Percentiles rank a stretch among this genome's conserved stretches.
These are phyloP conservation scores for Penicillium sp. DNA, from an alignment of 2,329 filamentous ascomycete species.

Conservation along the genomic window DNA sequence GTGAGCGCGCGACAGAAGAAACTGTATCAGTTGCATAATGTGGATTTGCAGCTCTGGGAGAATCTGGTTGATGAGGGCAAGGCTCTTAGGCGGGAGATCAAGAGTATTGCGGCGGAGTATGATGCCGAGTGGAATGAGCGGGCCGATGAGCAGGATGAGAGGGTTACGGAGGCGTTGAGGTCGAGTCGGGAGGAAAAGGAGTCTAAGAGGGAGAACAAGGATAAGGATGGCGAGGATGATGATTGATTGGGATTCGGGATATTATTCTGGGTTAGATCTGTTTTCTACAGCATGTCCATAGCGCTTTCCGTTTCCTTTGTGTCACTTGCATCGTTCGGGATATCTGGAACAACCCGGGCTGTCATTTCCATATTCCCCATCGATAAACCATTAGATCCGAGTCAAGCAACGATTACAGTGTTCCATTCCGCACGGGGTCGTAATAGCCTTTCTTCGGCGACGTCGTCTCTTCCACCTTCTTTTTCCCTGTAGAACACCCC, in stretches of 20 bases:
- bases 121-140: slow-evolving; percentile 86
- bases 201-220: slow-evolving; percentile 26
- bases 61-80: slow-evolving; percentile 77
- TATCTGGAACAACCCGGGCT: neutral
- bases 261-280: slow-evolving; percentile 1
- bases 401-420: slow-evolving; percentile 15
- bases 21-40: slow-evolving; percentile 72
- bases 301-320: slow-evolving; percentile 1
- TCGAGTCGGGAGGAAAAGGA: slow-evolving; percentile 45
- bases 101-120: slow-evolving; percentile 77
- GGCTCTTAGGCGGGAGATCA: slow-evolving; percentile 72
- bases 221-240: slow-evolving; percentile 16
- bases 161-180: slow-evolving; percentile 53
- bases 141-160: slow-evolving; percentile 66
- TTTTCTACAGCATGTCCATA: neutral
- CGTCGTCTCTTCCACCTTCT: slow-evolving; percentile 24
- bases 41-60: slow-evolving; percentile 77
- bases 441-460: slow-evolving; percentile 39
- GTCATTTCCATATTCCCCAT: slow-evolving; percentile 1
- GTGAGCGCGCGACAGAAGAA: slow-evolving; percentile 73
- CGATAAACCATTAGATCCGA: neutral
- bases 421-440: slow-evolving; percentile 43
- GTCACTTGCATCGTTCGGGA: slow-evolving; percentile 4
- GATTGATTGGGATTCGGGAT: slow-evolving; percentile 3
- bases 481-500: slow-evolving; percentile 18